Conservation (phyloP, 2,329 filamentous ascomycete species). For the Aspergillus fructus region DNA sequence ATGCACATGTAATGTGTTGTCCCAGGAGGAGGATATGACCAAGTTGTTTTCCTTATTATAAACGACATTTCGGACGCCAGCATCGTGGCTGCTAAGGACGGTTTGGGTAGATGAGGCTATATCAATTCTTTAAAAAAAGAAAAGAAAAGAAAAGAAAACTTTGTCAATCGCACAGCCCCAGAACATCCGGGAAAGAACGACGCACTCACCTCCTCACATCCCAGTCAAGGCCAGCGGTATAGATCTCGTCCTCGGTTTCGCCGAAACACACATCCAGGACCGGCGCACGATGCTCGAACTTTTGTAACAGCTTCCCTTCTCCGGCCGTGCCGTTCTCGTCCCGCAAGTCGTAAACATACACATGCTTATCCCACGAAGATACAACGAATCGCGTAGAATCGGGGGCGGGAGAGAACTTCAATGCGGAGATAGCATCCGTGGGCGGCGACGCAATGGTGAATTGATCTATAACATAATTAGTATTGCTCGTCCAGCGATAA, state of each 20-base stretch:
- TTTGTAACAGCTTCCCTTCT: conserved; percentile 64
- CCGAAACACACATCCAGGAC: conserved; percentile 93
- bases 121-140: conserved; percentile 56
- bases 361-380: conserved; percentile 89
- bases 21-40: conserved; percentile 90
- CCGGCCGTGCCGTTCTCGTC: conserved; percentile 55
- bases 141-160: background rate
- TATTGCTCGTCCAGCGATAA: background rate
- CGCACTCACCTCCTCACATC: conserved; percentile 70
- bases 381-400: conserved; percentile 77
- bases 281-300: conserved; percentile 77
- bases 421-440: conserved; percentile 79
- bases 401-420: conserved; percentile 80
- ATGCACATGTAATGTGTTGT: conserved; percentile 85
- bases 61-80: conserved; percentile 78
- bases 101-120: conserved; percentile 70
- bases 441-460: conserved; percentile 82
- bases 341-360: conserved; percentile 81
- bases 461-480: conserved; percentile 53
- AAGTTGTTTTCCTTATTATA: conserved; percentile 75
- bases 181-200: background rate
- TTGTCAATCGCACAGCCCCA: background rate
- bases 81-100: conserved; percentile 73
- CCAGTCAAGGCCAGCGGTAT: conserved; percentile 82
- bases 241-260: conserved; percentile 76